phyloP scores from a whole-genome alignment of 2,329 filamentous ascomycete genomes.

The Gaeumannomyces tritici region DNA sequence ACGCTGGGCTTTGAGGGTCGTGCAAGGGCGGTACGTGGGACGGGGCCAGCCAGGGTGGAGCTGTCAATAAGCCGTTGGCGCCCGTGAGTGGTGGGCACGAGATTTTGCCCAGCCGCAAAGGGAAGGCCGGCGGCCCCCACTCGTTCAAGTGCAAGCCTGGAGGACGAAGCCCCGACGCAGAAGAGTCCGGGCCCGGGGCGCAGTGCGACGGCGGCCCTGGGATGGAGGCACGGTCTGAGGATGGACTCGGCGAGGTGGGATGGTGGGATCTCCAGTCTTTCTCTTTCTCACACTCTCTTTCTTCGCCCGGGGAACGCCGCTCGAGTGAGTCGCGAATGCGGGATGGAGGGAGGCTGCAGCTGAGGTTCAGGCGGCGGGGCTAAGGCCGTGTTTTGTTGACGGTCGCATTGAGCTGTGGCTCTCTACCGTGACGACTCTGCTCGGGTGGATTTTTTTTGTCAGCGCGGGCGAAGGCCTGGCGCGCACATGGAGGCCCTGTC shows the following conservation, averaged over 20 bases:
- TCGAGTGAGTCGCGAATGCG: too few species aligned
- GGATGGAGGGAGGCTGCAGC: neutral
- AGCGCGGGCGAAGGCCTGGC: neutral
- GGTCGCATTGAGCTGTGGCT: neutral
- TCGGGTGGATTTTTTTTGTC: neutral
- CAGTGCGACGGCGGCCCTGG: too few species aligned
- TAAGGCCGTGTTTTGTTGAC: neutral
- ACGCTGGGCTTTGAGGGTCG: neutral
- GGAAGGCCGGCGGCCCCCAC: neutral
- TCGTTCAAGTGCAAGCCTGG: neutral
- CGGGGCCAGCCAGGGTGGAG: neutral
- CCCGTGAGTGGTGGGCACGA: neutral
- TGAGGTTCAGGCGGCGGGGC: neutral
- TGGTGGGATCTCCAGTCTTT: too few species aligned
- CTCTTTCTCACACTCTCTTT: too few species aligned
- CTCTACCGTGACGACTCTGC: neutral
- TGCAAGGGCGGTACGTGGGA: neutral
- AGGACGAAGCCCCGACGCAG: too few species aligned
- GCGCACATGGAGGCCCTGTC: neutral
- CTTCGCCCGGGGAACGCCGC: too few species aligned
- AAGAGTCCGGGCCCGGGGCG: too few species aligned
- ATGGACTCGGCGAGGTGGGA: too few species aligned
- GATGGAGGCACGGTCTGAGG: too few species aligned
- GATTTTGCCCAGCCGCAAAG: neutral
- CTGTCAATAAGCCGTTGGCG: neutral